Base-by-base conservation (phyloP, 495 filamentous ascomycete genomes). In the Aspergillus baeticus region DNA sequence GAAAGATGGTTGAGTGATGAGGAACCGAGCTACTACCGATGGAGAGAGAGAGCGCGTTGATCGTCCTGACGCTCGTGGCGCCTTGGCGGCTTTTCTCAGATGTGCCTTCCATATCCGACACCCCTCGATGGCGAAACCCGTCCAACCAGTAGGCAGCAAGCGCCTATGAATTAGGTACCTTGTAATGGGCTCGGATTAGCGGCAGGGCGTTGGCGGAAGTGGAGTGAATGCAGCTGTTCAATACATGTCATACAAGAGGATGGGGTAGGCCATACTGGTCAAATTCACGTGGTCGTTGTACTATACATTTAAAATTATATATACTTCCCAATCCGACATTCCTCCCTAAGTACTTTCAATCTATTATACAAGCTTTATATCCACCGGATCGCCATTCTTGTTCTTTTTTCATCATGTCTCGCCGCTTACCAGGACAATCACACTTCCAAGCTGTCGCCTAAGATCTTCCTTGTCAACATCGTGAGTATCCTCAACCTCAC, bases 401-500 rank as follows among this genome's bases (percentile, higher is more conserved):
- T n/a, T n/a, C n/a, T n/a, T n/a, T n/a, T n/a, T n/a, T 45, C 22
- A 45, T 1, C 17, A 58, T 34, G 65, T 67, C 56, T 77, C 71
- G 5, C 89, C 88, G 48, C 81, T 83, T 23, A 96, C 88, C 48
- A 96, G 70, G 55, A 96, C 61, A 20, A 96, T 77, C 35, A 90
- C 87, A 70, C 89, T 93, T 17, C 92, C 94, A 55, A 98, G 70
- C 75, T 96, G 94, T 60, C 94, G 81, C 70, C 81, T 82, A 61
- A 98, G 38, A 74, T 98, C 94, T 73, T 96, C 94, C 70, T 85
- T 91, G 63, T 96, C 87, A 2, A 98, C 94, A 83, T 98, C 94
- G 73, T 98, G 95, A 37, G 92, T 96, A 74, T 98, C 94, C 72
- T 98, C 95, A 3, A 98, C 94, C 76, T 95, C 92, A 1, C 94